These are phyloP conservation scores for Exophiala mesophila DNA, from an alignment of 2,329 filamentous ascomycete genomes.

Conservation along the genomic window DNA sequence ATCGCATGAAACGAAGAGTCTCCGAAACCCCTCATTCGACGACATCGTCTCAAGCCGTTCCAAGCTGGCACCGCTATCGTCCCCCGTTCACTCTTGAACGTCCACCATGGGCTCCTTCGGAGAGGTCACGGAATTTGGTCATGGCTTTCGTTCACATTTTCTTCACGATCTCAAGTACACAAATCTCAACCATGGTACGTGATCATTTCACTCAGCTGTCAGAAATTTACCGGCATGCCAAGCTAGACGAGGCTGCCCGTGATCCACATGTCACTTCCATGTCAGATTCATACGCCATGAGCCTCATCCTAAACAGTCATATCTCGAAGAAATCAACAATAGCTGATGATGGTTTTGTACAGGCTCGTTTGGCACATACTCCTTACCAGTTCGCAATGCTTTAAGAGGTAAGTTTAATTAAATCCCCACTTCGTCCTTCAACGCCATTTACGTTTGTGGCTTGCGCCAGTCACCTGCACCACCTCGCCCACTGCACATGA, in stretches of 20 bases:
- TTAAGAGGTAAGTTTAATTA: conserved; percentile 44
- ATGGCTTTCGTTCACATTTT: conserved; percentile 59
- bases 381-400: conserved; percentile 54
- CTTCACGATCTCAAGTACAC: conserved; percentile 62
- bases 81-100: too few species aligned
- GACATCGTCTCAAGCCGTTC: too few species aligned
- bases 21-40: too few species aligned
- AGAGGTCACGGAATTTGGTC: conserved; percentile 44
- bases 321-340: too few species aligned
- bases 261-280: not conserved
- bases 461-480: too few species aligned
- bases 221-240: conserved; percentile 4
- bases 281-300: too few species aligned
- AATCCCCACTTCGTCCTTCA: too few species aligned
- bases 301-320: too few species aligned
- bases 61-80: too few species aligned
- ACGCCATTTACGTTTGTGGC: too few species aligned
- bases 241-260: not conserved
- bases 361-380: conserved; percentile 74
- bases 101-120: conserved; percentile 24
- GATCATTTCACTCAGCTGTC: conserved; percentile 3
- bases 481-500: too few species aligned
- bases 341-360: not conserved
- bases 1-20: too few species aligned
- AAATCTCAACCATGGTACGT: conserved; percentile 73